These are phyloP conservation scores for Nicotiana sylvestris DNA, from an alignment of 257 asterid genomes.

Conservation along the genomic window DNA sequence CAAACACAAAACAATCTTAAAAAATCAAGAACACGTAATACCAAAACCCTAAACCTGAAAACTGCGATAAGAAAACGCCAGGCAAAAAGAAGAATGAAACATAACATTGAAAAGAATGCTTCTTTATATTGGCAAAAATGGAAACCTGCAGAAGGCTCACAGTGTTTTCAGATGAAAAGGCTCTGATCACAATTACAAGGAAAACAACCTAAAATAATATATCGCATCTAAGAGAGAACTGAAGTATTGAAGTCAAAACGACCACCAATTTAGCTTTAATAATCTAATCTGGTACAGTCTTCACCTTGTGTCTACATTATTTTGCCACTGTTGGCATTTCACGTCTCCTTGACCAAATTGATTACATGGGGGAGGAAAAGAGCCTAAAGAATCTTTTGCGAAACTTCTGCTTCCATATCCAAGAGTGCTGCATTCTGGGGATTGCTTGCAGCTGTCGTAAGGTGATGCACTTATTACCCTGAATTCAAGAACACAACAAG, in stretches of 20 bases:
- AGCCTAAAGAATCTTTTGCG: slow-evolving; percentile 42
- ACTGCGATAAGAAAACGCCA: no score
- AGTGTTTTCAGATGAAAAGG: not conserved
- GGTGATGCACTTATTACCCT: slow-evolving; percentile 57
- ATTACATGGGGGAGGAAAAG: slow-evolving; percentile 37
- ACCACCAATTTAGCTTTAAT: not conserved
- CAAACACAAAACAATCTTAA: not conserved
- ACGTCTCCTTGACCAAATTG: slow-evolving; percentile 20
- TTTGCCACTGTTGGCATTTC: slow-evolving; percentile 16
- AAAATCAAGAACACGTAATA: no score
- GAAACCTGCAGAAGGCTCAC: slow-evolving; percentile 21
- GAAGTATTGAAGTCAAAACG: slow-evolving; percentile 3
- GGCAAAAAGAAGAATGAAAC: no score
- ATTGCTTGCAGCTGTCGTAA: slow-evolving; percentile 32
- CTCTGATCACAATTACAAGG: slow-evolving; percentile 18
- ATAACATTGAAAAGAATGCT: slow-evolving; percentile 10
- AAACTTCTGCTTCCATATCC: slow-evolving; percentile 37
- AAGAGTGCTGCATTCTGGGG: slow-evolving; percentile 38
- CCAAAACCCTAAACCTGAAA: no score
- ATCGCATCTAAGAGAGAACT: slow-evolving; percentile 12
- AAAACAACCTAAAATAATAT: slow-evolving; percentile 24
- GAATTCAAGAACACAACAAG: slow-evolving; percentile 10
- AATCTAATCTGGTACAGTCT: not conserved
- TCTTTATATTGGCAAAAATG: slow-evolving; percentile 24
- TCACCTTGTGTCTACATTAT: slow-evolving; percentile 21